Evolutionary conservation across 768 basidiomycete species (phyloP), one percentile per base, ranked within the genome.

Genomic region (Russula brevipes): DNA sequence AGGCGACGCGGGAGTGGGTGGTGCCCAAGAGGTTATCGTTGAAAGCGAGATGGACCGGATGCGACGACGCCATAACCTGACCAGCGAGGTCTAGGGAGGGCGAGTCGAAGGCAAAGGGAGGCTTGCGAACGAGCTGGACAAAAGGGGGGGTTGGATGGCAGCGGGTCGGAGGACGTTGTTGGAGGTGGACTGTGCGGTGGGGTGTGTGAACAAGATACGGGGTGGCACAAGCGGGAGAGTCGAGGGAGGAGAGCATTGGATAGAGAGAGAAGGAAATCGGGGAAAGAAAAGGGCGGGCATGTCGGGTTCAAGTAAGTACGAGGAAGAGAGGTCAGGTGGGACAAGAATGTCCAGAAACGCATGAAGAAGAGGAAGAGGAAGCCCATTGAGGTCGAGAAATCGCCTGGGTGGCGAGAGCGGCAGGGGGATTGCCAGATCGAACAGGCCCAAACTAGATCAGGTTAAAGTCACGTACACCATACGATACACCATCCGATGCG

Each of bases 321-420:
- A 45, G 51, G 59, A 60, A 60, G 59, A 47, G 53, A 14, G 53
- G 47, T 60, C 59, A 60, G 59, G 59, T 60, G 59, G 53, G 45
- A 61, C 45, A 39, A 59, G 57, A 59, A 59, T 63, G 30, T 46
- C 57, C 50, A 54, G 61, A 58, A 57, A 63, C n/a, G 56, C 56
- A 46, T 16, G 38, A 53, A 54, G 52, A 60, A 60, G 52, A 47
- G 14, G 52, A 54, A 46, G 51, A 31, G 35, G 33, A 60, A 53
- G 52, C 17, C 1, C 30, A 31, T 50, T 14, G 58, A 42, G 58
- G 54, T 54, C 52, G 24, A 55, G 54, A 55, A 55, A 31, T 42
- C 17, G 52, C 24, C 38, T 38, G 17, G 1, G 3, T 30, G n/a
- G 10, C 35, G 4, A 60, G 51, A 47, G 46, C 36, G 49, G 62